Evolutionary conservation across 805 yeast genomes (phyloP), one percentile per base, ranked within the genome.

Genomic region (Candida sonorensis): DNA sequence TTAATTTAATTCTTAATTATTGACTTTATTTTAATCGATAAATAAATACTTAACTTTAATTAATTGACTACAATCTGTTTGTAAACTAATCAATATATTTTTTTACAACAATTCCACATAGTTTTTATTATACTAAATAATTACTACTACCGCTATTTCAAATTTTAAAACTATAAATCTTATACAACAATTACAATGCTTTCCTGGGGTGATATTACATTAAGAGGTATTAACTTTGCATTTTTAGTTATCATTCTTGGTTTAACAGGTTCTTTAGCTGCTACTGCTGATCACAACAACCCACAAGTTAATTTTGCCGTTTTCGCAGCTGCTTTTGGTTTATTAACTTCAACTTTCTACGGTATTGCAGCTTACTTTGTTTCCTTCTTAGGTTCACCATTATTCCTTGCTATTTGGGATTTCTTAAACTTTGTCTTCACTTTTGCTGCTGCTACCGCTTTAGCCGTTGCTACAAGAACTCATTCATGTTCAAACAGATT

Each of bases 361-460:
- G 95, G 94, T 39, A 46, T 80, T 21, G 57, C 72, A 32, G 95
- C 97, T 24, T 76, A 72, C 66, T 77, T 92, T 50, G 52, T 85
- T 46, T 75, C 77, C 39, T 77, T 77, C 50, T 69, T 90, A 41
- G 94, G 95, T 26, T 83, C 94, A 81, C 97, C 97, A 46, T 60
- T 84, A 31, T 59, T 88, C 47, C 61, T 85, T 55, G 76, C 81
- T 38, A 49, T 66, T 35, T 66, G 85, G 55, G 98, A 92, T 69
- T 80, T 86, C 66, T 68, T 92, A 63, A 87, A 87, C 73, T 64
- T 77, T 49, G 82, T 88, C 48, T 92, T 92, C 78, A 78, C 95
- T 36, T 85, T 92, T 61, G 77, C 97, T 30, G 97, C 85, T 45
- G 97, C 88, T 51, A 77, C 94, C 37, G 95, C 95, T 33, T 68